Percentiles rank a stretch among this genome's conserved stretches.
phyloP scores from a whole-genome alignment of 2,329 filamentous ascomycete species.

The Exophiala bonariae region DNA sequence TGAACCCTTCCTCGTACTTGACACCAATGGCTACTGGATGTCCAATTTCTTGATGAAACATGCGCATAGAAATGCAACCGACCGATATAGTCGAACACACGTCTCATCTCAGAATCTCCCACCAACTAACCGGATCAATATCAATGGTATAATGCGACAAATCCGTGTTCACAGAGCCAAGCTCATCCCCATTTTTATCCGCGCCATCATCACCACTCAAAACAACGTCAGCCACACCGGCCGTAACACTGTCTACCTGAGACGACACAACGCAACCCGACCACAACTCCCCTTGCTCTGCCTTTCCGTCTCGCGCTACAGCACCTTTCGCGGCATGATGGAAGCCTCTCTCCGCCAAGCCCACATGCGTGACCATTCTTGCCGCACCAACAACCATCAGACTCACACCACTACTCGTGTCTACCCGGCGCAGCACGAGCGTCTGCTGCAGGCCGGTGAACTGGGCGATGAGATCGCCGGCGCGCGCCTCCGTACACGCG shows the following conservation, averaged over 20 bases:
- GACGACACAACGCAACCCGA: too few species aligned
- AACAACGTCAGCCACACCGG: too few species aligned
- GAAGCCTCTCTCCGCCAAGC: conserved; percentile 9
- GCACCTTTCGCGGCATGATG: conserved; percentile 17
- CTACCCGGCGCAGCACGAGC: conserved; percentile 19
- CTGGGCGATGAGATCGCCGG: conserved; percentile 23
- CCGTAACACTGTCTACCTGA: too few species aligned
- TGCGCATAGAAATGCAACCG: too few species aligned
- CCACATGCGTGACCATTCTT: conserved; percentile 19
- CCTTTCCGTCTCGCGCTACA: too few species aligned
- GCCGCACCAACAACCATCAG: conserved; percentile 20
- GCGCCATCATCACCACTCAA: neutral
- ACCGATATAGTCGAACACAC: too few species aligned
- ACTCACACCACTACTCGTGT: neutral
- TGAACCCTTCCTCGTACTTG: too few species aligned
- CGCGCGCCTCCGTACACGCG: conserved; percentile 20
- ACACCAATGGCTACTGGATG: too few species aligned
- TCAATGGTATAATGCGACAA: conserved; percentile 5
- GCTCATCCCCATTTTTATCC: neutral
- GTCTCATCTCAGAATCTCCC: conserved; percentile 8
- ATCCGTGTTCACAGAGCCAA: too few species aligned
- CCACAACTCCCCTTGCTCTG: too few species aligned
- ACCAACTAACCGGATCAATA: conserved; percentile 9
- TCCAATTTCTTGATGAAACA: too few species aligned
- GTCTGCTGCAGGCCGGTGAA: conserved; percentile 22